A percentile compares a stretch with the other conserved stretches of the same genome.
Evolutionary conservation across 1,284 basidiomycete species (phyloP).

Genomic region (Cystobasidium slooffiae): DNA sequence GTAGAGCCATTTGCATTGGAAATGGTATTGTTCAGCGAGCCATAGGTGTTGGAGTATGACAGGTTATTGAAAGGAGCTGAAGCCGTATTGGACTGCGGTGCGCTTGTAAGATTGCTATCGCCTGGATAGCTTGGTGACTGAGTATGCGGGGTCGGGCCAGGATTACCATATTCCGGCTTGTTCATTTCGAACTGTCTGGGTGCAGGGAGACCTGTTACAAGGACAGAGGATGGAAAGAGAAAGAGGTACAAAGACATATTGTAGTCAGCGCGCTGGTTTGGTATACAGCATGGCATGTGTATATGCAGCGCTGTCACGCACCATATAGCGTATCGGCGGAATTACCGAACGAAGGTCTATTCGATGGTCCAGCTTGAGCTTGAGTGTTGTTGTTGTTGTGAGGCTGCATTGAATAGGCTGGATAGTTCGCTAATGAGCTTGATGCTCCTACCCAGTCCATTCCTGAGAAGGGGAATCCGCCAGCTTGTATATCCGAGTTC

Average conservation of each 20-base stretch:
- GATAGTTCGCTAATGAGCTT: neutral
- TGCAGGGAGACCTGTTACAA: constrained; percentile 22
- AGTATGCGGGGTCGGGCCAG: neutral
- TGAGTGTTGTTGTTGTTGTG: neutral
- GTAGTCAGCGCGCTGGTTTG: neutral
- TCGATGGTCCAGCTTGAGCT: constrained; percentile 8
- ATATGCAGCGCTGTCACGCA: neutral
- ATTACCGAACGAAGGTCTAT: neutral
- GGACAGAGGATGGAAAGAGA: neutral
- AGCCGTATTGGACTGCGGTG: too few species aligned
- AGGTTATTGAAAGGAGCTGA: neutral
- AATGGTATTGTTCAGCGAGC: neutral
- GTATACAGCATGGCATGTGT: neutral
- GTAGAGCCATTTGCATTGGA: neutral
- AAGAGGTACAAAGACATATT: neutral
- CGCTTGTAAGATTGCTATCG: neutral
- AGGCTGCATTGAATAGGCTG: neutral
- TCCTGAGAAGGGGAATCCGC: neutral
- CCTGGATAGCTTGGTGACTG: neutral
- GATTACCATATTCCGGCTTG: neutral
- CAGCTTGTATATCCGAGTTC: constrained; percentile 2
- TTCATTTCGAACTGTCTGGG: constrained; percentile 15
- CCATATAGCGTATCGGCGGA: constrained; percentile 8
- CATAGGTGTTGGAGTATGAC: neutral
- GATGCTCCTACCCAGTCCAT: constrained; percentile 28